These are phyloP conservation scores for Isabelozyma heimii DNA, from an alignment of 805 yeast genomes.

Conservation along the genomic window DNA sequence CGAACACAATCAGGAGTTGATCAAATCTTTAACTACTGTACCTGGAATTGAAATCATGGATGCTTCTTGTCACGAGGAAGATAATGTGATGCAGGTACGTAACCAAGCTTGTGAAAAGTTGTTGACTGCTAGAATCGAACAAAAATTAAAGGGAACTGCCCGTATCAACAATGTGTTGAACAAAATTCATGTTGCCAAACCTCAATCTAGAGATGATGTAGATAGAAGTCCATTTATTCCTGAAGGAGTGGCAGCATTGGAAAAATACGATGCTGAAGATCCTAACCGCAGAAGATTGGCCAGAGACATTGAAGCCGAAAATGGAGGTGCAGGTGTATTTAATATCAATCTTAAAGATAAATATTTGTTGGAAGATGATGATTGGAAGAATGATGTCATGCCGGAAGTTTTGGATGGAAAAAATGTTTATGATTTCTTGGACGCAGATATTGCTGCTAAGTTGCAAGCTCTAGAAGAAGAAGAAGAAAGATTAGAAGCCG, in stretches of 20 bases:
- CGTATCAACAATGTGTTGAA: constrained; percentile 86
- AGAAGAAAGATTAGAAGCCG: constrained; percentile 88
- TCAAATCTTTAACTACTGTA: constrained; percentile 60
- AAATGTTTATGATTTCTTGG: constrained; percentile 96
- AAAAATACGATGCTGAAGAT: constrained; percentile 74
- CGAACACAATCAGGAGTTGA: constrained; percentile 66
- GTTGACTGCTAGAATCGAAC: constrained; percentile 93
- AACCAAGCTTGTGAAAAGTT: constrained; percentile 97
- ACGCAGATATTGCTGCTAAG: constrained; percentile 91
- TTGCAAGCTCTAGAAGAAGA: constrained; percentile 94
- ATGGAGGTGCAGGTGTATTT: constrained; percentile 99
- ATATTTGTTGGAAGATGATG: constrained; percentile 89
- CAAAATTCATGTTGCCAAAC: constrained; percentile 92
- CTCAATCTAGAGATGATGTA: constrained; percentile 83
- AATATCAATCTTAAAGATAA: constrained; percentile 91
- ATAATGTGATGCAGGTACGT: constrained; percentile 92
- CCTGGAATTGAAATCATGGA: constrained; percentile 91
- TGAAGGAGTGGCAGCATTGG: constrained; percentile 57
- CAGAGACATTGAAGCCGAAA: constrained; percentile 85
- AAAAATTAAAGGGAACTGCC: constrained; percentile 89
- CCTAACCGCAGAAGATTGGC: constrained; percentile 81
- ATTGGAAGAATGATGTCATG: constrained; percentile 96
- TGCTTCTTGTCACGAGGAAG: constrained; percentile 91
- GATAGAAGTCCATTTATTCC: constrained; percentile 82
- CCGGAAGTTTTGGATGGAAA: constrained; percentile 96